Evolutionary conservation across 2,329 filamentous ascomycete genomes (phyloP), one percentile per base, ranked within the genome.

Genomic region (Fusarium sp.): DNA sequence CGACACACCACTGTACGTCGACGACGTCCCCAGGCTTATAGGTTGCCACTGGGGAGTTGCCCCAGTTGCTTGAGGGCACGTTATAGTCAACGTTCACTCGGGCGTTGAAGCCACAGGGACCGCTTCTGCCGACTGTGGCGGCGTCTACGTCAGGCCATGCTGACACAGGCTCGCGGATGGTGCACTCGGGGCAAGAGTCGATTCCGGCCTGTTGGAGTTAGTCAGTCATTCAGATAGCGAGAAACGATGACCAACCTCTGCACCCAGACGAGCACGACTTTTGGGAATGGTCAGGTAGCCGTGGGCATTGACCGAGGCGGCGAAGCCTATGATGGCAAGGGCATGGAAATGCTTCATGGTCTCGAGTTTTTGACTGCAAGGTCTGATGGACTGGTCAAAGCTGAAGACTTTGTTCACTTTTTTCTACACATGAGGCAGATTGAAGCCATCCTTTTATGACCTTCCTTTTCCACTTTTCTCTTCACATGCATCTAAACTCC

Each of bases 1-100:
- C 86, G 15, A 87, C 81, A 61, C 86, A 88, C 86, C 86, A 88
- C 72, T 86, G 77, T 0, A 87, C 85, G 27, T 85, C 82, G 43
- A 87, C 77, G 0, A 80, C 73, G 8, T 86, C 77, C 1, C 85
- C 86, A 0, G 82, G 75, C 0, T 76, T 75, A 74, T 86, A 87
- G 2, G 81, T 84, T 5, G 74, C 81, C 0, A 86, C 84, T 0
- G 80, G 75, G 0, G 75, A 57, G 7, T 72, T 77, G 23, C 85
- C 85, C 85, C 85, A 87, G 73, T 78, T 72, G 4, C 58, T 67
- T 0, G 73, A 71, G 0, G 85, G 85, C 57, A 81, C 76, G 76
- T 87, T 87, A 76, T 87, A 87, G 78, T 88, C 85, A 57, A 86
- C 79, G 63, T 81, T 80, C 41, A 85, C 84, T 13, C 85, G 83